Evolutionary conservation across 192 early-diverging fungal genomes (phyloP).

Genomic region (Haplosporangium gracile): DNA sequence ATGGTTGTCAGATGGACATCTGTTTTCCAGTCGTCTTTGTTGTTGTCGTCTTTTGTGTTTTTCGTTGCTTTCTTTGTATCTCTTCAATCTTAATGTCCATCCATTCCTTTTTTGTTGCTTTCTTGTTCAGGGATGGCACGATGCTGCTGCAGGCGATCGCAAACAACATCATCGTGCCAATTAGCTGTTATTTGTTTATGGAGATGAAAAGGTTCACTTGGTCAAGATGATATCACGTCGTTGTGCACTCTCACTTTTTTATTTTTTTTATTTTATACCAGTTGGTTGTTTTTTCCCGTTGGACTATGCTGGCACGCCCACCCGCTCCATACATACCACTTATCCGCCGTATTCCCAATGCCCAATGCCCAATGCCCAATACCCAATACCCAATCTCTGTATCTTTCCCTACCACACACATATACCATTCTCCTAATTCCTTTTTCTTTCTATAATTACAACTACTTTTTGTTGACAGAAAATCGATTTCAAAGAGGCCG

Average conservation of each 20-base stretch:
- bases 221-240: slow-evolving; percentile 7
- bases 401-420: too few relatives aligned
- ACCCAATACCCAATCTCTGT: too few relatives aligned
- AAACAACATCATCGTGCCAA: neutral
- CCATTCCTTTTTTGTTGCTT: neutral
- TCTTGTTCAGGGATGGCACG: neutral
- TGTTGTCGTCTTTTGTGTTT: neutral
- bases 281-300: neutral
- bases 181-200: neutral
- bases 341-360: too few relatives aligned
- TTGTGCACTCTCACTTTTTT: neutral
- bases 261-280: neutral
- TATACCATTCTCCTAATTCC: neutral
- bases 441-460: slow-evolving; percentile 3
- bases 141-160: slow-evolving; percentile 9
- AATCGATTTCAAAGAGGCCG: slow-evolving; percentile 31
- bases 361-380: too few relatives aligned
- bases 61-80: too few relatives aligned
- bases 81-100: neutral
- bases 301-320: neutral
- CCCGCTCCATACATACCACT: too few relatives aligned
- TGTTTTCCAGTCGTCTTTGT: neutral
- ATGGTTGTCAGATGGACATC: neutral
- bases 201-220: neutral
- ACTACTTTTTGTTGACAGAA: slow-evolving; percentile 8